These are phyloP conservation scores for Theobroma cacao DNA, from an alignment of 345 rosid genomes.

Conservation along the genomic window DNA sequence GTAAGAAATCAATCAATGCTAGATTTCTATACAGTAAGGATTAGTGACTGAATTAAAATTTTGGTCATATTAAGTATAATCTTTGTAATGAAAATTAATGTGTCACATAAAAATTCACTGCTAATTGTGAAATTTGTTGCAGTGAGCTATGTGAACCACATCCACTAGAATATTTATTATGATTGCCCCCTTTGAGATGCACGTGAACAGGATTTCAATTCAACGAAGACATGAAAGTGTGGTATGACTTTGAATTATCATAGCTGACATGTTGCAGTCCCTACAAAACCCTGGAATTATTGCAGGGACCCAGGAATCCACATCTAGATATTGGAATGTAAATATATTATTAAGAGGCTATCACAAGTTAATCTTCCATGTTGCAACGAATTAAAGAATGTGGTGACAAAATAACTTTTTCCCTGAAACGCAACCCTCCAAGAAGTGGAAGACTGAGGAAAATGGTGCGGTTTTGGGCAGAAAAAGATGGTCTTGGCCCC, in stretches of 20 bases:
- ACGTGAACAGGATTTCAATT: not conserved
- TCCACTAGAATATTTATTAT: no score
- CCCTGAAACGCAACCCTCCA: not conserved
- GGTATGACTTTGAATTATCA: not conserved
- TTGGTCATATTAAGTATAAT: no score
- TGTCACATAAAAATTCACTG: no score
- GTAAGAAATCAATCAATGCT: no score
- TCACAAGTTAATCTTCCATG: not conserved
- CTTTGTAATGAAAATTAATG: no score
- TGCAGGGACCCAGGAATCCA: not conserved
- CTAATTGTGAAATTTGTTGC: no score
- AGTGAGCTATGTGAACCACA: no score
- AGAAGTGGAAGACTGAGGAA: not conserved
- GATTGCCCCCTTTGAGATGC: not conserved
- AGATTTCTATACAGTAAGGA: no score
- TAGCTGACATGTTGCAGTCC: not conserved
- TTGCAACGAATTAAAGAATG: not conserved
- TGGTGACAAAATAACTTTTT: not conserved
- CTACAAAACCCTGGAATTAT: not conserved
- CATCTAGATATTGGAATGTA: not conserved
- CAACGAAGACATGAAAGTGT: not conserved
- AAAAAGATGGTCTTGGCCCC: conserved; percentile 15
- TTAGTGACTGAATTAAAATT: no score
- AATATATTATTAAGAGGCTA: not conserved
- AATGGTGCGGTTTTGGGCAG: conserved; percentile 1